Base-by-base conservation (phyloP, 257 asterid species). In the Fraxinus cuspidata region DNA sequence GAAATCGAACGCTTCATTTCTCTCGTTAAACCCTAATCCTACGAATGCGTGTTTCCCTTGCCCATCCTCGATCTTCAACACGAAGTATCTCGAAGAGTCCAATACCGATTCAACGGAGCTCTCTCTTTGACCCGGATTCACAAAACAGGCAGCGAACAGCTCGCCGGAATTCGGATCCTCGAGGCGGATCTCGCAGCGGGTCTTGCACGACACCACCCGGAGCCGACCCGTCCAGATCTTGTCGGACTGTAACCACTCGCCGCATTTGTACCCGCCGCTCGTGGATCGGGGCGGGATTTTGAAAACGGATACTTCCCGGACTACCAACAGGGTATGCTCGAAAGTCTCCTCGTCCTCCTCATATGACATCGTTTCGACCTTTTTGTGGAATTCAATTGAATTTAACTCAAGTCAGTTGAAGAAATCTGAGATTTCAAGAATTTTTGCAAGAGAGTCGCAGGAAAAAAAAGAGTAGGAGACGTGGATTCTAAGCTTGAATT, bases 201-300 rank as follows among this genome's bases (percentile, higher is more conserved):
- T 58, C 40, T 84, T 82, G 79, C 94, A 90, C 1, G 97, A 94
- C 13, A 94, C 96, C 15, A 94, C 96, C 13, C 99, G 90, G 65
- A 94, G 90, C 9, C 99, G 91, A 68, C 97, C 97, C n/a, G 97
- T 80, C 97, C 99, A 94, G 92, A 94, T 94, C 95, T 91, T 94
- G 78, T 94, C 97, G 77, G 99, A 90, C 81, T 94, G 99, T 23
- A 94, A 85, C 99, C 99, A 94, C 86, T 94, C 99, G 34, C 97
- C 99, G 86, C 97, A 94, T 88, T 92, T 94, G 92, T 87, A 94
- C 16, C 99, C 99, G 81, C 99, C 99, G 83, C 94, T 88, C 64
- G 97, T 90, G 66, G 96, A 77, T 5, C 99, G 96, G 11, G 97
- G 99, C 4, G 97, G 97, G 92, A 94, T 94, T 90, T 94, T 94